Evolutionary conservation across 2,329 filamentous ascomycete genomes (phyloP).

Genomic region (Aspergillus felis): DNA sequence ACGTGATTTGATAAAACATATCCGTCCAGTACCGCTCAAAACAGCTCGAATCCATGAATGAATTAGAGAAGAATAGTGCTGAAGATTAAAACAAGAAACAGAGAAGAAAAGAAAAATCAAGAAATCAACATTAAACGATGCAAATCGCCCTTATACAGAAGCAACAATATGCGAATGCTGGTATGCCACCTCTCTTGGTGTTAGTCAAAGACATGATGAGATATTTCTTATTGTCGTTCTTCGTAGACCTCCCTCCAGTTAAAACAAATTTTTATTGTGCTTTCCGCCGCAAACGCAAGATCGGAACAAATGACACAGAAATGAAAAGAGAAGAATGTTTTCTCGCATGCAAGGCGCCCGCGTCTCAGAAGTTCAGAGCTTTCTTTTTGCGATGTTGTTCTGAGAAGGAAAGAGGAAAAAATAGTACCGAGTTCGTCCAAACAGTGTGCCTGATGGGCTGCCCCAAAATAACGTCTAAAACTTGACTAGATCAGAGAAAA

Average conservation of each 20-base stretch:
- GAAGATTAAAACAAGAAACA: constrained; percentile 11
- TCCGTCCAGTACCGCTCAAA: background rate
- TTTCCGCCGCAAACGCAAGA: constrained; percentile 19
- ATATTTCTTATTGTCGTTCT: constrained; percentile 32
- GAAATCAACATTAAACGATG: constrained; percentile 27
- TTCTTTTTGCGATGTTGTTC: constrained; percentile 29
- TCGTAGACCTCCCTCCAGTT: constrained; percentile 32
- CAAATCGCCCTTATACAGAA: constrained; percentile 32
- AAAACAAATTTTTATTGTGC: constrained; percentile 20
- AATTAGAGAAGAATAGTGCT: constrained; percentile 11
- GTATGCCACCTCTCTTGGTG: constrained; percentile 35
- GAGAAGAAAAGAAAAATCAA: constrained; percentile 11
- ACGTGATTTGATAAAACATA: background rate
- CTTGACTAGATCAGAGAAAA: constrained; percentile 39
- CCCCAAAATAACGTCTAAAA: constrained; percentile 41
- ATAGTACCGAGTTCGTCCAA: constrained; percentile 26
- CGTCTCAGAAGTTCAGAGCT: constrained; percentile 20
- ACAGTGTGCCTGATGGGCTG: constrained; percentile 35
- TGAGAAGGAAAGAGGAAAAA: constrained; percentile 25
- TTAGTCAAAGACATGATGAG: constrained; percentile 22
- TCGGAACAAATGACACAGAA: constrained; percentile 8
- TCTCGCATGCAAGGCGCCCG: constrained; percentile 22
- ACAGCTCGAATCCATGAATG: constrained; percentile 5
- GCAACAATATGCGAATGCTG: constrained; percentile 35
- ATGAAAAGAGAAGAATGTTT: constrained; percentile 12